Conservation (phyloP, 169 alveolate genomes). For the Cystoisospora suis region DNA sequence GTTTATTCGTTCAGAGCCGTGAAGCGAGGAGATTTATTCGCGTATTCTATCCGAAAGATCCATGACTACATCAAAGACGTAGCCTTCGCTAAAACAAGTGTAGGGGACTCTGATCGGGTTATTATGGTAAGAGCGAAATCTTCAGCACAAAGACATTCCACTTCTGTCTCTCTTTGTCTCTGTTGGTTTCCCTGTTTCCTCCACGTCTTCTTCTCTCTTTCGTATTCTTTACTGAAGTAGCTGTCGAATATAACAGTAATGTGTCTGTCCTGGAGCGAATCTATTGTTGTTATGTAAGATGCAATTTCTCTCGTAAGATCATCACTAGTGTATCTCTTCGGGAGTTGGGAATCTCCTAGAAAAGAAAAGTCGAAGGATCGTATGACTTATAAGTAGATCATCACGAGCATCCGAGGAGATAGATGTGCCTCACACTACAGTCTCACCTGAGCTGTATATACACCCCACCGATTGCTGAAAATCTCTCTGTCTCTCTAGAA, state of each 20-base stretch:
- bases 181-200: background rate
- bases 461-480: background rate
- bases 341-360: background rate
- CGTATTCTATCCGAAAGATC: conserved; percentile 23
- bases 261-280: background rate
- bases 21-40: conserved; percentile 34
- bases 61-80: conserved; percentile 44
- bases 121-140: conserved; percentile 22
- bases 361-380: background rate
- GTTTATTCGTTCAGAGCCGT: conserved; percentile 23
- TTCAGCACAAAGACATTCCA: background rate
- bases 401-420: background rate
- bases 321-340: background rate
- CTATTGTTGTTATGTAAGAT: background rate
- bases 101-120: conserved; percentile 38
- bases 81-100: background rate
- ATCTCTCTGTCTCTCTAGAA: no score
- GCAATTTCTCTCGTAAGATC: background rate
- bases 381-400: background rate
- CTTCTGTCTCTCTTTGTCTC: background rate
- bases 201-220: background rate
- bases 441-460: no score
- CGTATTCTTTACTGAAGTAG: background rate
- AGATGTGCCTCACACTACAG: background rate
- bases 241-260: background rate